Base-by-base conservation (phyloP, 352 stramenopile species). In the Phytophthora multivora region DNA sequence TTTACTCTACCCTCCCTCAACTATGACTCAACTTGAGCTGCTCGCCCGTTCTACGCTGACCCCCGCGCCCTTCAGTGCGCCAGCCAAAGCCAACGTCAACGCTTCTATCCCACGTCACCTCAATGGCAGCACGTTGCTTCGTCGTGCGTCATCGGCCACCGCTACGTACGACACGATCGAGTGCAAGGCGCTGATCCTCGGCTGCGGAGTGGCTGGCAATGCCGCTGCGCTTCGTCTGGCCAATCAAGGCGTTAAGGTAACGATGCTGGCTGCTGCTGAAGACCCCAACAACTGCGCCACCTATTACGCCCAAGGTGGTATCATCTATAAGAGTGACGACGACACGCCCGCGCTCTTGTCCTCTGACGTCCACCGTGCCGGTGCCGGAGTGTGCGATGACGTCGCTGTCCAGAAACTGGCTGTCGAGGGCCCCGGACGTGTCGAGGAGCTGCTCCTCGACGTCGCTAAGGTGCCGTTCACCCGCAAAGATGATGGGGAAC, bases 261-360 rank as follows among this genome's bases (percentile, higher is more conserved):
- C 82, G 0, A 90, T 96, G 76, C 59, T 96, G 18, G 68, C 84
- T 12, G 80, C 86, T 8, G 80, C 88, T 0, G 59, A 88, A 40
- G 72, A 96, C 58, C 74, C 77, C 13, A 79, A 88, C 64, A 86
- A 98, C 71, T 98, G 93, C 70, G 98, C 98, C 56, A 98, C 89
- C 2, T 98, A 94, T 62, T 98, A 94, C 79, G 96, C 96, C 4
- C 96, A 98, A 65, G 96, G 96, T 23, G 96, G 96, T 5, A 98
- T 98, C 61, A 98, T 98, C 56, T 98, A 98, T 79, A 93, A 93
- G 63, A 80, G 83, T 28, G 56, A 80, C 25, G 86, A 97, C 55
- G 95, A 98, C 69, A 87, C 89, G 18, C 87, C 93, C 0, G 71
- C 83, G 7, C 71, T 92, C 48, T 69, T 98, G 13, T 91, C 94